A percentile compares a stretch with the other conserved stretches of the same genome.
Evolutionary conservation across 208 protist genomes (phyloP).

Genomic region (Kentomonas sorsogonicus): DNA sequence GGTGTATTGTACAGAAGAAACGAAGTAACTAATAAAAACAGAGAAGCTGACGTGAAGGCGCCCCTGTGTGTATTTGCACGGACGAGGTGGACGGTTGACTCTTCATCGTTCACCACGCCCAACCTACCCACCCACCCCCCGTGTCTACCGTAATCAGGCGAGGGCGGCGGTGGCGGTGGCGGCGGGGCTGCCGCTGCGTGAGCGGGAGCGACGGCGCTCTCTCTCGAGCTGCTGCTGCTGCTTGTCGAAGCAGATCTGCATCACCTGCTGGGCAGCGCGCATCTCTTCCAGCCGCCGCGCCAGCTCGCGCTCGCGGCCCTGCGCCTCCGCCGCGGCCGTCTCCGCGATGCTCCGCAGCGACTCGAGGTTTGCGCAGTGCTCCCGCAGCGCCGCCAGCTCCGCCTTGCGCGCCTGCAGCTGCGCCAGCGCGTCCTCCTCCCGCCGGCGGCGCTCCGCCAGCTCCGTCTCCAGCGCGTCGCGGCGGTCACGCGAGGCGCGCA

Average conservation of each 20-base stretch:
- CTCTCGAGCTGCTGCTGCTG: conserved; percentile 83
- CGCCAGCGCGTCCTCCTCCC: conserved; percentile 40
- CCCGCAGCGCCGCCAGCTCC: conserved; percentile 60
- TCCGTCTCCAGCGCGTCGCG: conserved; percentile 35
- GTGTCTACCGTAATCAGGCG: no score
- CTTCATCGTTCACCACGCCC: no score
- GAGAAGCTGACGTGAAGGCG: no score
- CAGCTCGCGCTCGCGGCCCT: conserved; percentile 61
- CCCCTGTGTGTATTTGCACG: no score
- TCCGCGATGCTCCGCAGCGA: conserved; percentile 81
- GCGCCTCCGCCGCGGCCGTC: conserved; percentile 49
- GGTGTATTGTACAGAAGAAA: no score
- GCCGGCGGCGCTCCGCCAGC: conserved; percentile 31
- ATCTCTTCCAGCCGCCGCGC: conserved; percentile 76
- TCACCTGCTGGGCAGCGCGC: conserved; percentile 69
- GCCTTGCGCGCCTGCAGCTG: conserved; percentile 56
- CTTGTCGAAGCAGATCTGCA: conserved; percentile 89
- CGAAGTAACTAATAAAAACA: no score
- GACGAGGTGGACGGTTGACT: no score
- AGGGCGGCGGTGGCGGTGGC: no score
- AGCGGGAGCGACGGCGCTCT: no score
- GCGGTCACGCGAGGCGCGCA: conserved; percentile 26
- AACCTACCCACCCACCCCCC: no score
- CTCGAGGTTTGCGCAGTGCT: conserved; percentile 79
- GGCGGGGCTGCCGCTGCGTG: no score